Evolutionary conservation across 306 rosid genomes (phyloP).

Genomic region (Quercus cerris): DNA sequence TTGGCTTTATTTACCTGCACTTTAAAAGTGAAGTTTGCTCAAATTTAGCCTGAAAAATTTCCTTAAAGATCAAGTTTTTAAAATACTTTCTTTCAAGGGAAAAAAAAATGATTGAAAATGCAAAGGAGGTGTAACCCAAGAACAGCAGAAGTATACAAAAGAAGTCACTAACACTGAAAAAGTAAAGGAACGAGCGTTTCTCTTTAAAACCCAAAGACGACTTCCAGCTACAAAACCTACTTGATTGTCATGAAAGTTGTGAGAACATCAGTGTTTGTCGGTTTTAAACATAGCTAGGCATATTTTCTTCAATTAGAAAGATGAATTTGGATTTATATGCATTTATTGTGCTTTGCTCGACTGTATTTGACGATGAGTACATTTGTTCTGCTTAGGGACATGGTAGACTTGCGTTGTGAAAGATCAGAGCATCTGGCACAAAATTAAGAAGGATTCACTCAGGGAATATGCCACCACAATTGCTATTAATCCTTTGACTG

Average conservation of each 20-base stretch:
- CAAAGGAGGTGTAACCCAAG: background rate
- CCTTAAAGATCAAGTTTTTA: background rate
- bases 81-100: background rate
- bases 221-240: background rate
- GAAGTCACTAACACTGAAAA: background rate
- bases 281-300: background rate
- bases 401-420: constrained; percentile 90
- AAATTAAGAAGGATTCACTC: constrained; percentile 63
- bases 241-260: background rate
- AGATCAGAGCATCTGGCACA: constrained; percentile 72
- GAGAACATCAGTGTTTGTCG: background rate
- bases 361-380: background rate
- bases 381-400: constrained; percentile 46
- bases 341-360: background rate
- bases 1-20: background rate
- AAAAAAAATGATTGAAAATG: background rate
- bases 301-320: background rate
- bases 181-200: background rate
- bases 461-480: constrained; percentile 83
- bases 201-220: background rate
- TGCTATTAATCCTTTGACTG: constrained; percentile 85
- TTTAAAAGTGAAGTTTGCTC: background rate
- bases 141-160: background rate
- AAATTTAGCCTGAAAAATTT: background rate
- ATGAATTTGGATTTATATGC: background rate